A percentile compares a stretch with the other conserved stretches of the same genome.
These are phyloP conservation scores for Euryodendron excelsum DNA, from an alignment of 148 eudicot genomes.

Conservation along the genomic window DNA sequence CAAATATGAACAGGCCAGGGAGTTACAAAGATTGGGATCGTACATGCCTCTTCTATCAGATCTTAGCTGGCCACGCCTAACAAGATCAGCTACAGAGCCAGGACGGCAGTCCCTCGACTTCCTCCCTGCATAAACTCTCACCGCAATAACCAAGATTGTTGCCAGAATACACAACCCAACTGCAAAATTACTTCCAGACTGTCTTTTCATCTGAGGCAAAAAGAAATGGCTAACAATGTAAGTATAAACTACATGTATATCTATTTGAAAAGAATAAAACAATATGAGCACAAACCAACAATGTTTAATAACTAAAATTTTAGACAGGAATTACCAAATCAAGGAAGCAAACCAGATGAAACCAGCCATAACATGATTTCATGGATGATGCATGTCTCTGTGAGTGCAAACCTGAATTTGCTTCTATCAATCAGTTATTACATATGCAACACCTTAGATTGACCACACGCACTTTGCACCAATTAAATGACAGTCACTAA, in stretches of 20 bases:
- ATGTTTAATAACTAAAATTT: background rate
- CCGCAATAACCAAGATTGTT: constrained; percentile 52
- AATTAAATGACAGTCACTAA: background rate
- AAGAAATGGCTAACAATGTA: background rate
- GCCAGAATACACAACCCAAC: constrained; percentile 58
- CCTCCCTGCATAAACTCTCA: constrained; percentile 46
- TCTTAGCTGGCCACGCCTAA: constrained; percentile 96
- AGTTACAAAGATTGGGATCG: constrained; percentile 35
- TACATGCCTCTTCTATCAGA: constrained; percentile 99
- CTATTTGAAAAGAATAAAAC: background rate
- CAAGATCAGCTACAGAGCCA: constrained; percentile 98
- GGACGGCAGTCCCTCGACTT: constrained; percentile 46
- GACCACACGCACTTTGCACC: background rate
- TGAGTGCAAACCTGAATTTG: background rate
- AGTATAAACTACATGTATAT: background rate
- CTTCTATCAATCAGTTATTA: background rate
- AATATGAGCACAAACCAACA: background rate
- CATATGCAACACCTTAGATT: background rate
- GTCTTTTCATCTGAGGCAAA: constrained; percentile 48
- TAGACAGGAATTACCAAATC: background rate
- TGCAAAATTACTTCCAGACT: constrained; percentile 42
- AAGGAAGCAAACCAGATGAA: background rate
- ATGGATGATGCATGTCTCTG: background rate
- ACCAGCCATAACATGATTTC: background rate
- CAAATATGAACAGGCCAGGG: background rate